Conservation (phyloP, 495 filamentous ascomycete species). For the Lasiosphaeriaceae sp. region DNA sequence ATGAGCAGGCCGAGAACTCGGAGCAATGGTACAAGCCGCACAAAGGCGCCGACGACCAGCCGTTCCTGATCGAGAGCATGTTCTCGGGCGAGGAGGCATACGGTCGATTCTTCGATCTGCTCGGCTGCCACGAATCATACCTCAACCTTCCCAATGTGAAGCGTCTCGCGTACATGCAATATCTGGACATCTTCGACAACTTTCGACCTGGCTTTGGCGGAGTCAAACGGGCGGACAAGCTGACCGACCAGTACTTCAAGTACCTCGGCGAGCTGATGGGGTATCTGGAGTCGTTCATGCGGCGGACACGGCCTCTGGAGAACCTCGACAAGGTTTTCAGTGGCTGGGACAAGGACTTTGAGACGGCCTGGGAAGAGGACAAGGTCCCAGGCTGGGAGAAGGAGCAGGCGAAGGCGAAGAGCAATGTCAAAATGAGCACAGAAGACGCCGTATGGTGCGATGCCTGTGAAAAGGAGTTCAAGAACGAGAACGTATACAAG, state of each 20-base stretch:
- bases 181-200: slow-evolving; percentile 80
- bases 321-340: slow-evolving; percentile 74
- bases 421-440: slow-evolving; percentile 42
- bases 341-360: slow-evolving; percentile 76
- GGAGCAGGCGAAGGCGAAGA: slow-evolving; percentile 44
- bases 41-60: slow-evolving; percentile 53
- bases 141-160: slow-evolving; percentile 83
- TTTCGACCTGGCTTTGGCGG: slow-evolving; percentile 69
- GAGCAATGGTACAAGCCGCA: slow-evolving; percentile 84
- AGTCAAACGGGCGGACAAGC: slow-evolving; percentile 74
- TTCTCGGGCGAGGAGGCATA: slow-evolving; percentile 94
- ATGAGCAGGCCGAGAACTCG: slow-evolving; percentile 91
- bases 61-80: slow-evolving; percentile 78
- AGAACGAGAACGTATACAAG: slow-evolving; percentile 91
- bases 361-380: slow-evolving; percentile 73
- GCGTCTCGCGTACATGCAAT: slow-evolving; percentile 83
- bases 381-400: slow-evolving; percentile 76
- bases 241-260: slow-evolving; percentile 84
- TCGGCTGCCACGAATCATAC: slow-evolving; percentile 76
- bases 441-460: slow-evolving; percentile 79
- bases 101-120: slow-evolving; percentile 87
- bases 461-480: slow-evolving; percentile 91
- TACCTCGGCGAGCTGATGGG: slow-evolving; percentile 75
- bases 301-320: slow-evolving; percentile 74
- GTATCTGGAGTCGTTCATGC: slow-evolving; percentile 85